Evolutionary conservation across 2,329 filamentous ascomycete genomes (phyloP).

Genomic region (Anthostomella pinea): DNA sequence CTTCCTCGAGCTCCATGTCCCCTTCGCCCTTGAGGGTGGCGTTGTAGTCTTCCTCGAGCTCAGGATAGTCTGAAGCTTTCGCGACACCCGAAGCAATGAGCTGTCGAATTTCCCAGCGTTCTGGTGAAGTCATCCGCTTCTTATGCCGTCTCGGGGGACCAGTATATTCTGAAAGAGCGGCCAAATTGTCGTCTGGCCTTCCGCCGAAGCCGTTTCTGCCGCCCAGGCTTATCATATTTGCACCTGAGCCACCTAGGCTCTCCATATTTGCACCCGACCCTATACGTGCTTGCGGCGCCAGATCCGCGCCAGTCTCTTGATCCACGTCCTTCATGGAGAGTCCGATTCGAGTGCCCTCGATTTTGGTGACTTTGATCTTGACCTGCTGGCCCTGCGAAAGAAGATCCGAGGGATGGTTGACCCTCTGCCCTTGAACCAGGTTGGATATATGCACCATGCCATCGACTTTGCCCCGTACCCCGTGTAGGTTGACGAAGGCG

Average conservation of each 20-base stretch:
- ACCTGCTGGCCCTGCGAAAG: constrained; percentile 77
- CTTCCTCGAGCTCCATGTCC: constrained; percentile 88
- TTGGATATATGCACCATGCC: constrained; percentile 92
- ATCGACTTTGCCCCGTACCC: constrained; percentile 84
- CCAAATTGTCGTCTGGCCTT: constrained; percentile 45
- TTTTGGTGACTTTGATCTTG: constrained; percentile 88
- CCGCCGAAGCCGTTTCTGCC: constrained; percentile 50
- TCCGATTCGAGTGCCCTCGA: constrained; percentile 78
- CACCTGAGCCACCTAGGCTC: constrained; percentile 79
- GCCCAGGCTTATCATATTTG: constrained; percentile 81
- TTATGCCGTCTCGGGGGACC: constrained; percentile 60
- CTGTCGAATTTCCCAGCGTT: constrained; percentile 96
- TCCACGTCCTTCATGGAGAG: constrained; percentile 98
- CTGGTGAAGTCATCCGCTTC: constrained; percentile 94
- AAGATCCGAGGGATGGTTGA: constrained; percentile 89
- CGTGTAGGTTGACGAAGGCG: constrained; percentile 87
- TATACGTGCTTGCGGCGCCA: constrained; percentile 74
- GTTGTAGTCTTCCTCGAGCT: constrained; percentile 91
- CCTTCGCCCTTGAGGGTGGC: constrained; percentile 82
- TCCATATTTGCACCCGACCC: constrained; percentile 90
- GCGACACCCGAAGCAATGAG: constrained; percentile 93
- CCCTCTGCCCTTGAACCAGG: constrained; percentile 77
- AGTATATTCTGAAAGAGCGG: constrained; percentile 61
- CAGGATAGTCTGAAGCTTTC: constrained; percentile 90
- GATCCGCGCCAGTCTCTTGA: constrained; percentile 79